Conservation (phyloP, 129 eudicot genomes). For the Artemisia argyi region DNA sequence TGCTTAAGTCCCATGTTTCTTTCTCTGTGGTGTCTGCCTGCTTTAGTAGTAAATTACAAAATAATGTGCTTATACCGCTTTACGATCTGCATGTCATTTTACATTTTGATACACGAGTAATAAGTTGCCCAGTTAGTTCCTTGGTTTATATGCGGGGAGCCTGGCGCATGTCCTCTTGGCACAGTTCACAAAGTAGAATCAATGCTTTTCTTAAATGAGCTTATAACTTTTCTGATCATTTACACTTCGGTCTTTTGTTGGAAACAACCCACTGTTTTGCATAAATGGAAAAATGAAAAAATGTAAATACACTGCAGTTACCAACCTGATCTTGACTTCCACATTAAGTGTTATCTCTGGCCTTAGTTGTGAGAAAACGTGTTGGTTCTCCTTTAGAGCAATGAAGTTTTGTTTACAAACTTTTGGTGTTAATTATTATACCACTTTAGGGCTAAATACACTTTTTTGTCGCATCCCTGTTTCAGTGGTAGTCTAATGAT, state of each 20-base stretch:
- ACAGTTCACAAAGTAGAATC: not conserved
- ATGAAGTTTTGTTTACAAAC: not conserved
- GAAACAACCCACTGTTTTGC: not conserved
- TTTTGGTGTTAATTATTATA: not conserved
- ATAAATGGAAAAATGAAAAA: not conserved
- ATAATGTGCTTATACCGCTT: too few species aligned
- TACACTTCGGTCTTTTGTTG: not conserved
- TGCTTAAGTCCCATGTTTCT: not conserved
- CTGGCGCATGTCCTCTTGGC: not conserved
- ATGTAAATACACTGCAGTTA: not conserved
- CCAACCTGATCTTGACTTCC: not conserved
- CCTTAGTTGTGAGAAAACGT: not conserved
- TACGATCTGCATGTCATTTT: too few species aligned
- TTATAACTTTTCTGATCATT: not conserved
- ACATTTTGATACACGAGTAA: too few species aligned
- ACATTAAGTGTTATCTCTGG: not conserved
- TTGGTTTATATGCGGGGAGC: conserved; percentile 3
- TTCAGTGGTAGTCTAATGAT: not conserved
- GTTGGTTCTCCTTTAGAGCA: not conserved
- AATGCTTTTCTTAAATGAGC: not conserved
- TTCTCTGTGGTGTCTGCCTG: not conserved
- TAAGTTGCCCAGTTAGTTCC: not conserved
- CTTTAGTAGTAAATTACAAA: too few species aligned
- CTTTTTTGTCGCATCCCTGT: too few species aligned
- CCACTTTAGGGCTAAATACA: not conserved